Conservation (phyloP, 2,329 filamentous ascomycete genomes). For the Alternaria postmessia region DNA sequence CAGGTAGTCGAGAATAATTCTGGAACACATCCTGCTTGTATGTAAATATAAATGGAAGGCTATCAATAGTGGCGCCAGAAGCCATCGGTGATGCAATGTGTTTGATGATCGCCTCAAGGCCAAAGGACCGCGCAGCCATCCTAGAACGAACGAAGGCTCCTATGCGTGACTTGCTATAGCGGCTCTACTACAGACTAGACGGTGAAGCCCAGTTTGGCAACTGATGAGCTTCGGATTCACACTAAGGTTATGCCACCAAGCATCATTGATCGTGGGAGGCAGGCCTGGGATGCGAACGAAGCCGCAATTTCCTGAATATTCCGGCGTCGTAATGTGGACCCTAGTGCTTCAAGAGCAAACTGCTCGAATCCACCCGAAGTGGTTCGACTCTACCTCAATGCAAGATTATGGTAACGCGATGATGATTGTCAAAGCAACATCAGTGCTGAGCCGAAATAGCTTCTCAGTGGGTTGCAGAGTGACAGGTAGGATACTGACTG, state of each 20-base stretch:
- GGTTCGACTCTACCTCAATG: neutral
- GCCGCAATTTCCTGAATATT: conserved; percentile 23
- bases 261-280: neutral
- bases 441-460: neutral
- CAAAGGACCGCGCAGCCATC: conserved; percentile 15
- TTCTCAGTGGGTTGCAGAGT: neutral
- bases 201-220: conserved; percentile 7
- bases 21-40: conserved; percentile 5
- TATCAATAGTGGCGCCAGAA: conserved; percentile 13
- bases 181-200: neutral
- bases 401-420: neutral
- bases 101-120: conserved; percentile 27
- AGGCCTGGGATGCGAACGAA: conserved; percentile 13
- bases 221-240: neutral
- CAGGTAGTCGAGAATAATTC: conserved; percentile 1
- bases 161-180: conserved; percentile 15
- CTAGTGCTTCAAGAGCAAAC: conserved; percentile 17
- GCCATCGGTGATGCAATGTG: conserved; percentile 19
- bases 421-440: conserved; percentile 1
- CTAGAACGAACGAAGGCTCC: conserved; percentile 22
- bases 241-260: neutral
- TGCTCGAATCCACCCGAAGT: conserved; percentile 1
- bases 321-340: conserved; percentile 14
- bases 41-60: conserved; percentile 19
- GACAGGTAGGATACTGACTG: neutral